phyloP scores from a whole-genome alignment of 2,329 filamentous ascomycete genomes.

The Davidsoniella neocaledoniae region DNA sequence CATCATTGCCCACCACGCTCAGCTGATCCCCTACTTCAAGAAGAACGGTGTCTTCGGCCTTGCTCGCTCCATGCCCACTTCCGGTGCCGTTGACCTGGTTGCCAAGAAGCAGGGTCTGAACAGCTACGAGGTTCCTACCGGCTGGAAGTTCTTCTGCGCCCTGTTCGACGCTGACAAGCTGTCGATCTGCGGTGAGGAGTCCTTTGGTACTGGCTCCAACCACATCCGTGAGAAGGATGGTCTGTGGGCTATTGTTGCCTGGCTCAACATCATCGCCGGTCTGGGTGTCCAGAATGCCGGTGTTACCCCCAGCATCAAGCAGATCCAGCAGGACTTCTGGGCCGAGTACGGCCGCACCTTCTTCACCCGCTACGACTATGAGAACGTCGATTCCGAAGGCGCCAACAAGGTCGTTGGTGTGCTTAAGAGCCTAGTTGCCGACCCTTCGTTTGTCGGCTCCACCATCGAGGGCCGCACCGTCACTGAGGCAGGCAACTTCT shows the following conservation, averaged over 20 bases:
- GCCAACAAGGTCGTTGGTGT: slow-evolving; percentile 79
- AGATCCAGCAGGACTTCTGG: slow-evolving; percentile 98
- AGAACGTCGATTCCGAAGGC: slow-evolving; percentile 79
- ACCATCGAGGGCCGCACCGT: slow-evolving; percentile 69
- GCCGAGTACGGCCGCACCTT: slow-evolving; percentile 88
- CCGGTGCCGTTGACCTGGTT: slow-evolving; percentile 85
- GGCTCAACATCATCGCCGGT: slow-evolving; percentile 96
- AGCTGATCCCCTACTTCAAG: slow-evolving; percentile 96
- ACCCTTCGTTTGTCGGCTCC: slow-evolving; percentile 62
- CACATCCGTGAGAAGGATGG: slow-evolving; percentile 99
- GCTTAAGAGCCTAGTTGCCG: slow-evolving; percentile 61
- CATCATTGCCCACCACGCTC: slow-evolving; percentile 93
- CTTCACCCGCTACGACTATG: slow-evolving; percentile 98
- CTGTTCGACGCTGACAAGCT: slow-evolving; percentile 89
- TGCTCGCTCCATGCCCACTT: slow-evolving; percentile 94
- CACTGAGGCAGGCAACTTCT: slow-evolving; percentile 83
- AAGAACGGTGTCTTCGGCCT: slow-evolving; percentile 92
- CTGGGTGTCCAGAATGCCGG: slow-evolving; percentile 67
- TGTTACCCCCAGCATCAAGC: slow-evolving; percentile 77
- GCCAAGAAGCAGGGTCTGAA: slow-evolving; percentile 84
- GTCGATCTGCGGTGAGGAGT: slow-evolving; percentile 97
- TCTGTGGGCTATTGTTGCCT: slow-evolving; percentile 91
- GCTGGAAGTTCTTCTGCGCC: slow-evolving; percentile 99
- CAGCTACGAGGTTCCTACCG: slow-evolving; percentile 93
- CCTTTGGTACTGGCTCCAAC: slow-evolving; percentile 94